Conservation (phyloP, 2,329 filamentous ascomycete species). For the Emydomyces testavorans region DNA sequence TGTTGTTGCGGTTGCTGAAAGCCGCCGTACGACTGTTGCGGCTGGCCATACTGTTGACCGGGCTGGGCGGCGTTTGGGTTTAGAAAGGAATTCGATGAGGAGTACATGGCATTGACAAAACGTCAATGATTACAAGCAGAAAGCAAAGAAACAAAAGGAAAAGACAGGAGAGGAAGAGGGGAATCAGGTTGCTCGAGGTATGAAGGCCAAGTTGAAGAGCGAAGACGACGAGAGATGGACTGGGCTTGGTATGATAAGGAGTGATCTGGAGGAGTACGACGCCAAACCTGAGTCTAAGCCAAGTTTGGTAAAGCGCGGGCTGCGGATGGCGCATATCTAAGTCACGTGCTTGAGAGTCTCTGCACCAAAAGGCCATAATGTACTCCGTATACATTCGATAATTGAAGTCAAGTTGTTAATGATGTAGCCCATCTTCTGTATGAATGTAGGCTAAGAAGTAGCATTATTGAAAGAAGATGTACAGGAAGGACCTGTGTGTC, state of each 20-base stretch:
- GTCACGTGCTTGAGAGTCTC: too few relatives aligned
- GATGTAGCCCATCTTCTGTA: too few relatives aligned
- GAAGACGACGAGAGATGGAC: conserved; percentile 5
- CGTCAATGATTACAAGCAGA: conserved; percentile 19
- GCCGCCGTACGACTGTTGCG: conserved; percentile 40
- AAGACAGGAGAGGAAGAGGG: not conserved
- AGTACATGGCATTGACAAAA: conserved; percentile 57
- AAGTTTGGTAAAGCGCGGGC: not conserved
- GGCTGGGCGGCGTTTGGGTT: conserved; percentile 64
- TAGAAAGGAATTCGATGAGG: conserved; percentile 65
- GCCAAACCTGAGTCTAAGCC: not conserved
- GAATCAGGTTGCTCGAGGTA: not conserved
- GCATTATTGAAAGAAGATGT: too few relatives aligned
- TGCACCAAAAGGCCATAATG: too few relatives aligned
- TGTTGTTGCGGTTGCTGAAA: conserved; percentile 43
- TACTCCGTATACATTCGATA: not conserved
- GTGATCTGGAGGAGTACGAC: too few relatives aligned
- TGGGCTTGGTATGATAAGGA: not conserved
- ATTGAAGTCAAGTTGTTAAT: not conserved
- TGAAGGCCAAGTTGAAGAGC: conserved; percentile 8
- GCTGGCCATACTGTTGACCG: conserved; percentile 40
- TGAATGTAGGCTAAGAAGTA: too few relatives aligned
- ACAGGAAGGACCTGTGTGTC: too few relatives aligned
- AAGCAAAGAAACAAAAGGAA: conserved; percentile 17
- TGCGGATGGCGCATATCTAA: not conserved